Evolutionary conservation across 2,329 filamentous ascomycete genomes (phyloP).

Genomic region (Xylaria sp.): DNA sequence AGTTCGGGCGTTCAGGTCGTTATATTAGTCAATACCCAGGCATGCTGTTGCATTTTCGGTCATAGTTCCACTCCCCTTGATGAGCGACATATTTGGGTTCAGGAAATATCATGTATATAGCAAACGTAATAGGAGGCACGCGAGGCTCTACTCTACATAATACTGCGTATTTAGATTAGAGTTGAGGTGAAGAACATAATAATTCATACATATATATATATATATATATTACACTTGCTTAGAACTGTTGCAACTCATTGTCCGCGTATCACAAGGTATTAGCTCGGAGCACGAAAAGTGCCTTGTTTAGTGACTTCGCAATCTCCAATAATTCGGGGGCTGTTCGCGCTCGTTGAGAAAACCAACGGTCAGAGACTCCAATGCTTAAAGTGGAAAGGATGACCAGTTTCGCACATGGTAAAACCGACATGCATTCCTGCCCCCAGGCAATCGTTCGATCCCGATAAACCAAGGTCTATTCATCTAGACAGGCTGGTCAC

Average conservation of each 20-base stretch:
- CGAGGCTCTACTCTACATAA: neutral
- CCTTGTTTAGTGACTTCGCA: neutral
- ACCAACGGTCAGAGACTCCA: too few relatives aligned
- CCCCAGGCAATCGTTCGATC: too few relatives aligned
- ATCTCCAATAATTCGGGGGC: too few relatives aligned
- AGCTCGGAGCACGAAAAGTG: neutral
- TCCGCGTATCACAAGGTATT: neutral
- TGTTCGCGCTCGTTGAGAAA: too few relatives aligned
- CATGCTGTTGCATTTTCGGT: neutral
- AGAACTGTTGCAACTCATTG: neutral
- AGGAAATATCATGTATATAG: constrained; percentile 9
- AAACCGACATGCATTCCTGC: too few relatives aligned
- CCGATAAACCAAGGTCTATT: too few relatives aligned
- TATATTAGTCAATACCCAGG: constrained; percentile 20
- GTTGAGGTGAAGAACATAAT: neutral
- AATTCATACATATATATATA: neutral
- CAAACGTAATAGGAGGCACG: neutral
- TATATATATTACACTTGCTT: neutral
- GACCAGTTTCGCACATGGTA: too few relatives aligned
- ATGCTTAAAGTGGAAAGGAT: too few relatives aligned
- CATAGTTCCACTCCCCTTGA: constrained; percentile 25
- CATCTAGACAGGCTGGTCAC: too few relatives aligned
- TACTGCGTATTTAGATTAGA: neutral
- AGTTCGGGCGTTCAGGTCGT: constrained; percentile 23
- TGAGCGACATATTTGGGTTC: neutral